Evolutionary conservation across 2,329 filamentous ascomycete genomes (phyloP), one percentile per base, ranked within the genome.

Genomic region (Bipolaris bicolor): DNA sequence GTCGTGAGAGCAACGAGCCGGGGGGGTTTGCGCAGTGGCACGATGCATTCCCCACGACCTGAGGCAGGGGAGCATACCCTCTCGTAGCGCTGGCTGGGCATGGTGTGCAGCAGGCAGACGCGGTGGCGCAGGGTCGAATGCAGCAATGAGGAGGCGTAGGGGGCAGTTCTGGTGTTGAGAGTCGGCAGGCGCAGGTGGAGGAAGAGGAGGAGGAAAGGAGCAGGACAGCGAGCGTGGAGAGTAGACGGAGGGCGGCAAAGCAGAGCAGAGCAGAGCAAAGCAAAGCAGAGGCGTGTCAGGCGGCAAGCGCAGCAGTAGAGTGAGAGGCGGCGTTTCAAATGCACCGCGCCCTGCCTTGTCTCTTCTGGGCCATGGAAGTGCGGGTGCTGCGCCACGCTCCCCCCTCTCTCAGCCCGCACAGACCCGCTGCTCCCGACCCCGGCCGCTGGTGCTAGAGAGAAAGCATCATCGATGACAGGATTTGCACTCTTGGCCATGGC

Each of bases 81-180:
- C 67, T 82, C 76, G 65, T 82, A 83, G 65, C 79, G 78, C 70
- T 81, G 79, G 49, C 71, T 70, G 61, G 77, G 78, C 80, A 82
- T 82, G 64, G 53, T 75, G 46, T 37, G 57, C 44, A 50, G 46
- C 54, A 53, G 54, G 29, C 39, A 50, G 44, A 63, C 53, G 51
- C 44, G 58, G 48, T 26, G 45, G 22, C 43, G 20, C 46, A 18
- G 16, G 37, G 63, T 46, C 26, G n/a, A 22, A 51, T 33, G 11
- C 11, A 11, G 49, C 36, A 41, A 22, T 18, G 48, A 43, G 36
- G 44, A 46, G 29, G 29, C 29, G 41, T 33, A 45, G 15, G 44
- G 24, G n/a, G 18, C 2, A 16, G 34, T 46, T 26, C 40, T 43
- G 22, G 22, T n/a, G 7, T 7, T 6, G 22, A n/a, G 13, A n/a